A percentile compares a stretch with the other conserved stretches of the same genome.
Conservation (phyloP, 371 early-diverging fungal species). For the Rhizomucor miehei region DNA sequence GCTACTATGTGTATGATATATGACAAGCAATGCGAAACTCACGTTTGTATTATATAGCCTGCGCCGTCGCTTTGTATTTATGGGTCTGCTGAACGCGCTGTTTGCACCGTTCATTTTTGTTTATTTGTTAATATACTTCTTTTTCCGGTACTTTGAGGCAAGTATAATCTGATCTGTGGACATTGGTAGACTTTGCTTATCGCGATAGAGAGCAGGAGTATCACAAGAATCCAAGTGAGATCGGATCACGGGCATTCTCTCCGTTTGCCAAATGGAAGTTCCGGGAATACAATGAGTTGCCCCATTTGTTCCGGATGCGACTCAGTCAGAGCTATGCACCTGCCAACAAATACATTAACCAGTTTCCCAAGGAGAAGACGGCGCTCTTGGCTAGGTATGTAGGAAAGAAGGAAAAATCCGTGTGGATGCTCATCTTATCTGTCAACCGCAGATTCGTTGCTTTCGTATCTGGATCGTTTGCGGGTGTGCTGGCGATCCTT, state of each 20-base stretch:
- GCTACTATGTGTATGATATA: neutral
- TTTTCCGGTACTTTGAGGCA: conserved; percentile 95
- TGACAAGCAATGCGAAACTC: neutral
- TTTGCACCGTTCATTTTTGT: conserved; percentile 87
- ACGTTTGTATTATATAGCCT: conserved; percentile 57
- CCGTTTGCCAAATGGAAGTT: conserved; percentile 90
- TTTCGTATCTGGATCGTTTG: conserved; percentile 89
- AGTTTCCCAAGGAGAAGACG: conserved; percentile 85
- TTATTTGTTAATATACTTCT: conserved; percentile 79
- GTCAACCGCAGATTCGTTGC: conserved; percentile 69
- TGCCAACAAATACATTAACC: conserved; percentile 82
- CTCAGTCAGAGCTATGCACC: conserved; percentile 66
- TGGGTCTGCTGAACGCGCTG: conserved; percentile 83
- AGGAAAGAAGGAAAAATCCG: neutral
- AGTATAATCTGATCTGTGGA: conserved; percentile 2
- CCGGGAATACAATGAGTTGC: conserved; percentile 96
- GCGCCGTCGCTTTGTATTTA: conserved; percentile 77
- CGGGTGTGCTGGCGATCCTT: conserved; percentile 79
- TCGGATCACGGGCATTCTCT: conserved; percentile 82
- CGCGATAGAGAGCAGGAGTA: conserved; percentile 60
- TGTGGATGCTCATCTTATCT: neutral
- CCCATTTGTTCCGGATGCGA: conserved; percentile 82
- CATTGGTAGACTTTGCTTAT: too few relatives aligned
- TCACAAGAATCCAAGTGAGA: conserved; percentile 82
- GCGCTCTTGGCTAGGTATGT: conserved; percentile 73